Conservation (phyloP, 2,329 filamentous ascomycete genomes). For the Calonectria fujianensis region DNA sequence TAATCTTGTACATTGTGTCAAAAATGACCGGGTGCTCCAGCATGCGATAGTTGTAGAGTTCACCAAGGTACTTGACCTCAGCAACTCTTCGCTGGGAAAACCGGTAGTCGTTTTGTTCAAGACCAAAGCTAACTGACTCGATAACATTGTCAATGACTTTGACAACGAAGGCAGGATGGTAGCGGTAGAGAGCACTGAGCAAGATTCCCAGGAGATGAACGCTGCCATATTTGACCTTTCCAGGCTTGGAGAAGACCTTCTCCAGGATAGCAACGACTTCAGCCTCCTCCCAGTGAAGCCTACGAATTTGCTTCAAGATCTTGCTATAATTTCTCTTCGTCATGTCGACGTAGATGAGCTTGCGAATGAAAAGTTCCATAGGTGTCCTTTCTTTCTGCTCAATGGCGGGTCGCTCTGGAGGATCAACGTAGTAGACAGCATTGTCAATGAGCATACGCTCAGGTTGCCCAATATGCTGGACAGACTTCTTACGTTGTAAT, state of each 20-base stretch:
- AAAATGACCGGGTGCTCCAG: conserved; percentile 97
- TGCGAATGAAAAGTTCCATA: conserved; percentile 93
- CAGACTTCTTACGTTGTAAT: conserved; percentile 94
- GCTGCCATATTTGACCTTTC: conserved; percentile 98
- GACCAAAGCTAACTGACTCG: conserved; percentile 89
- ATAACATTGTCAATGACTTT: conserved; percentile 93
- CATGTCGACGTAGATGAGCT: conserved; percentile 94
- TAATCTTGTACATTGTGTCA: conserved; percentile 93
- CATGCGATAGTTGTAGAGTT: conserved; percentile 98
- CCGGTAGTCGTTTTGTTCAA: conserved; percentile 98
- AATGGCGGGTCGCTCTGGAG: conserved; percentile 93
- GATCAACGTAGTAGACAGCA: conserved; percentile 97
- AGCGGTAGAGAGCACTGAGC: conserved; percentile 89
- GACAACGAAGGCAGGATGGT: conserved; percentile 93
- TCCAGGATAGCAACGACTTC: conserved; percentile 87
- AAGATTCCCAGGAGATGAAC: conserved; percentile 95
- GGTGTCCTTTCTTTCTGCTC: conserved; percentile 97
- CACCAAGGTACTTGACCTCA: conserved; percentile 96
- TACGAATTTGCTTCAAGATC: conserved; percentile 93
- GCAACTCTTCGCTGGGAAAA: conserved; percentile 96
- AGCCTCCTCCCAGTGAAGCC: conserved; percentile 96
- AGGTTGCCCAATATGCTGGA: conserved; percentile 95
- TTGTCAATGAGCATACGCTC: conserved; percentile 99
- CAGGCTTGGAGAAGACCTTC: conserved; percentile 96
- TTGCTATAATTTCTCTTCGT: conserved; percentile 96